Evolutionary conservation across 2,329 filamentous ascomycete genomes (phyloP), one percentile per base, ranked within the genome.

Genomic region (Hymenoscyphus fraxineus): DNA sequence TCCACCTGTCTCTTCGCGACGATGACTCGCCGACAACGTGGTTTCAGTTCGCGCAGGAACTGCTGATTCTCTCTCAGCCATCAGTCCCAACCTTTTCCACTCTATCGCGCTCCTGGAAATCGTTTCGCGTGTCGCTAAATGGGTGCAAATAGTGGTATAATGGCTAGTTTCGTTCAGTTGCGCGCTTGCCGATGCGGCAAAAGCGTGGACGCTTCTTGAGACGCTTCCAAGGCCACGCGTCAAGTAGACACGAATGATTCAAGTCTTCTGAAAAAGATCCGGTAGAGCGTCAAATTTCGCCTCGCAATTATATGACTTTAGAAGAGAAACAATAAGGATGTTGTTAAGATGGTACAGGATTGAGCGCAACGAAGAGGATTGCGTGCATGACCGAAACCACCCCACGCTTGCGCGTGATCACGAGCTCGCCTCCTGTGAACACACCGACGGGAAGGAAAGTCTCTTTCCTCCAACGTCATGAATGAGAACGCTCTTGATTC

Each of bases 21-120:
- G 65, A 65, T 67, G 65, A 70, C 66, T 66, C 64, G 65, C 54
- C 41, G 58, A 65, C 51, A 65, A 61, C 65, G 65, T 64, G 61
- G 70, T 63, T 65, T 69, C 59, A 58, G 66, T 66, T 59, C 72
- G 68, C 57, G 72, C 69, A 65, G 71, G 72, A 61, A 73, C 70
- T 64, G 71, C 71, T 60, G 73, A 58, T 39, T 70, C 66, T 58
- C 70, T 68, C 64, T 70, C 65, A 59, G 71, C 72, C 71, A 74
- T 74, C 64, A 56, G 27, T 51, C 27, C 51, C 16, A 19, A 40
- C 31, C 40, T 60, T n/a, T 47, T 59, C 3, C n/a, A 6, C 27
- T 7, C 35, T 58, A 9, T 55, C 47, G 58, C 60, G 19, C 39
- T 58, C 39, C 6, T 27, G n/a, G 12, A 15, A 19, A 6, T 59